Base-by-base conservation (phyloP, 1,139 yeast species). In the Saccharomyces pastorianus region DNA sequence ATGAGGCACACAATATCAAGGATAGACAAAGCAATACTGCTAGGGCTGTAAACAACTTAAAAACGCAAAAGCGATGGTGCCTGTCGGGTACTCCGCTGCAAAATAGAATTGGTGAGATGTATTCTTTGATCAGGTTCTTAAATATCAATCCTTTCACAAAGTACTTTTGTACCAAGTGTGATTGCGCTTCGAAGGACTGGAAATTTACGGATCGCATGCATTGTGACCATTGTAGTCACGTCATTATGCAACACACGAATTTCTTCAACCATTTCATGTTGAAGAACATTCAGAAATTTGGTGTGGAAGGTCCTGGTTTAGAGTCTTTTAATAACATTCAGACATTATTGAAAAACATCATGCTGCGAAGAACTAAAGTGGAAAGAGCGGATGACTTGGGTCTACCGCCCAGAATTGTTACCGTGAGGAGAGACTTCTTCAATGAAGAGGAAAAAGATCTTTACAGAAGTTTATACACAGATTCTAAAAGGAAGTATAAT, bases 301-400 rank as follows among this genome's bases (percentile, higher is more conserved):
- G 96, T 46, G 82, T 85, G 44, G 84, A 80, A 59, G 95, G 90
- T 29, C 91, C 84, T 54, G 96, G 96, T 8, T 74, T 80, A 42
- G 81, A 80, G 46, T 87, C 96, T 53, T 90, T 93, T 73, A 76
- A 78, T 50, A 83, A 89, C 59, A 81, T 93, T 63, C 87, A 95
- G 61, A 70, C 81, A 17, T 71, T 93, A 44, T 73, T 93, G 62
- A 78, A 82, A 55, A 88, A 87, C 60, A 78, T 91, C 48, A 90
- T 95, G 97, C 75, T 93, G 58, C 78, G 99, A 67, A 81, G 99
- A 71, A 93, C 99, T 0, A 95, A 93, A 67, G 78, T 91, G 7
- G 98, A 95, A 70, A 78, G 98, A 52, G 98, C 99, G 0, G 99
- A 93, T 69, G 99, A 93, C 73, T 76, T 93, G 61, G 99, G 99